Percentiles rank a stretch among this genome's conserved stretches.
These are phyloP conservation scores for Lodderomyces orthopsilosis DNA, from an alignment of 1,139 yeast species.

Conservation along the genomic window DNA sequence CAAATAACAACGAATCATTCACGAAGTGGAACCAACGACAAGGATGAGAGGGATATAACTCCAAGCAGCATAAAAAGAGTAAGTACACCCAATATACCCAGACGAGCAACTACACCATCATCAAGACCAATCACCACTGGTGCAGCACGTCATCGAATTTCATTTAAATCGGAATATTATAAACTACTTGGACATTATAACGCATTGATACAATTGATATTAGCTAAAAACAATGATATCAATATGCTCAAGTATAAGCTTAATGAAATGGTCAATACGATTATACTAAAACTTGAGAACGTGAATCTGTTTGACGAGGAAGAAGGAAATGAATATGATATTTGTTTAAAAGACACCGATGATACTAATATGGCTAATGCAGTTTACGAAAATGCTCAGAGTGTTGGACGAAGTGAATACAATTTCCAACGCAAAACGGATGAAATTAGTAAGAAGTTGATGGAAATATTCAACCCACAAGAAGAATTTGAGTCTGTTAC, in stretches of 20 bases:
- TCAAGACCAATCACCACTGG: conserved; percentile 1
- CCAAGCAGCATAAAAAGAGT: not conserved
- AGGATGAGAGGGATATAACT: not conserved
- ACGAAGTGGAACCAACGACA: not conserved
- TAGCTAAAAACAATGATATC: conserved; percentile 11
- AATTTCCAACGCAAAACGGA: conserved; percentile 3
- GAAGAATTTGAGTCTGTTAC: conserved; percentile 15
- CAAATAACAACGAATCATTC: not conserved
- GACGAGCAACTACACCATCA: not conserved
- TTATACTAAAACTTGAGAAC: not conserved
- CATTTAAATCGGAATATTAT: conserved; percentile 9
- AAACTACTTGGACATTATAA: conserved; percentile 11
- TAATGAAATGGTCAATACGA: conserved; percentile 4
- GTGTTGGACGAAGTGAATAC: not conserved
- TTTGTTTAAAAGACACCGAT: not conserved
- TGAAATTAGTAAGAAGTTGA: conserved; percentile 8
- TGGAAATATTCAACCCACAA: conserved; percentile 12
- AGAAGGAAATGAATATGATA: not conserved
- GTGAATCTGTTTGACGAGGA: not conserved
- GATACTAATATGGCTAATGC: not conserved
- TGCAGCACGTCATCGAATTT: not conserved
- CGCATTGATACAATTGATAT: conserved; percentile 10
- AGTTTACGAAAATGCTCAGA: not conserved
- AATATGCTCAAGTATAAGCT: conserved; percentile 11
- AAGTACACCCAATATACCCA: not conserved